Percentiles rank a stretch among this genome's conserved stretches.
These are phyloP conservation scores for Colletotrichum sp. DNA, from an alignment of 2,329 filamentous ascomycete genomes.

Conservation along the genomic window DNA sequence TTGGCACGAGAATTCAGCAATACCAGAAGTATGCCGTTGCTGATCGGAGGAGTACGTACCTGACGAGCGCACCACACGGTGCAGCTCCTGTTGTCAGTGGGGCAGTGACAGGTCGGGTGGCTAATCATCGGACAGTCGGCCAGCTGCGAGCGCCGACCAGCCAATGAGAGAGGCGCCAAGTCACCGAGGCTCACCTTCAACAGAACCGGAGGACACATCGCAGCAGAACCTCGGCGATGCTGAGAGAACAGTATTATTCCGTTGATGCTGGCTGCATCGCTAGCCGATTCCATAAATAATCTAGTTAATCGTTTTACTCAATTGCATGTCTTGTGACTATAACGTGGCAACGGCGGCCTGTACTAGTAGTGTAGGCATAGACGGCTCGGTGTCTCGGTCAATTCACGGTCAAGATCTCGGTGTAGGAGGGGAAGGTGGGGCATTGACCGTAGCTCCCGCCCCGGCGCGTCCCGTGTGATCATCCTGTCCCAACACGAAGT, in stretches of 20 bases:
- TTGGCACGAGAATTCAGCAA: conserved; percentile 11
- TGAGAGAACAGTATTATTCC: background rate
- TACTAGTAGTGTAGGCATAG: no score
- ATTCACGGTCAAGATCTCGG: background rate
- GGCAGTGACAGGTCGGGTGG: background rate
- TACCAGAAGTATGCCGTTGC: conserved; percentile 18
- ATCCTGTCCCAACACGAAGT: background rate
- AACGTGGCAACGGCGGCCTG: background rate
- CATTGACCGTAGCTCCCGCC: background rate
- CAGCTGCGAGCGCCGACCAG: background rate
- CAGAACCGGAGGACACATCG: conserved; percentile 4
- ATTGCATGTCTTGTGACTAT: background rate
- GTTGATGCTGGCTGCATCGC: background rate
- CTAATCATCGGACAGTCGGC: background rate
- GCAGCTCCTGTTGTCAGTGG: background rate
- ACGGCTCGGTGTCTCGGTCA: background rate
- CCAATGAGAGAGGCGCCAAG: background rate
- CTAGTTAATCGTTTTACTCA: background rate
- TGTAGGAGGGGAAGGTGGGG: background rate
- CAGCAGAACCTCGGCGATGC: background rate
- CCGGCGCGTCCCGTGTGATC: background rate
- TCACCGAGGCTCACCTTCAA: background rate
- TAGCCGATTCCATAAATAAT: background rate
- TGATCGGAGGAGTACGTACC: conserved; percentile 1
- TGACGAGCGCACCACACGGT: no score